These are phyloP conservation scores for Monosporozyma servazzii DNA, from an alignment of 805 yeast species.

Conservation along the genomic window DNA sequence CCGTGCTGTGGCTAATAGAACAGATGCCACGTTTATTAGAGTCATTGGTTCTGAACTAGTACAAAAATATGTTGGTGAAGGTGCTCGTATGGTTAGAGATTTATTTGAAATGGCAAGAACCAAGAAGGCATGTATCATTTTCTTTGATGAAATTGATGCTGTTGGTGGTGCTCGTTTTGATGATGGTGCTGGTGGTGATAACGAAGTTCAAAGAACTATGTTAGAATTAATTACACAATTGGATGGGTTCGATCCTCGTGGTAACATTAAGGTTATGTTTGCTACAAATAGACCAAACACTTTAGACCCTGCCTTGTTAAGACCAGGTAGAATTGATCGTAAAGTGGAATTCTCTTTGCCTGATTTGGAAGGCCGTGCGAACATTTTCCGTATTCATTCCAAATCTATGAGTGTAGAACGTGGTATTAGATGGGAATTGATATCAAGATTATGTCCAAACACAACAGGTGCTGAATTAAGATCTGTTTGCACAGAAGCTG, in stretches of 20 bases:
- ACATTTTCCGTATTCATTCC: conserved; percentile 92
- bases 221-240: conserved; percentile 93
- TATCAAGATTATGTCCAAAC: conserved; percentile 94
- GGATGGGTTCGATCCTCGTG: conserved; percentile 98
- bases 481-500: conserved; percentile 98
- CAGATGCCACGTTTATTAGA: conserved; percentile 96
- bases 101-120: conserved; percentile 98
- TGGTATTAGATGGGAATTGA: conserved; percentile 96
- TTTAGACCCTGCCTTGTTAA: conserved; percentile 89
- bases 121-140: conserved; percentile 94
- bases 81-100: conserved; percentile 99
- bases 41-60: conserved; percentile 98
- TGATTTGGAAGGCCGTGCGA: conserved; percentile 95
- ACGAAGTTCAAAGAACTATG: conserved; percentile 98
- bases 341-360: conserved; percentile 96
- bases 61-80: conserved; percentile 98
- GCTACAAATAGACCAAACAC: conserved; percentile 99
- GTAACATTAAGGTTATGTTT: conserved; percentile 98
- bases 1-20: conserved; percentile 97
- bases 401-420: conserved; percentile 97
- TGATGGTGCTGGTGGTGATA: conserved; percentile 99
- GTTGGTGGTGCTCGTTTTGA: conserved; percentile 99
- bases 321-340: conserved; percentile 99
- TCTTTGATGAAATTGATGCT: conserved; percentile 97
- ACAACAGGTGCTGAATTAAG: conserved; percentile 98